Evolutionary conservation across 2,329 filamentous ascomycete species (phyloP).

Genomic region (Chrysosporium keratinophilum): DNA sequence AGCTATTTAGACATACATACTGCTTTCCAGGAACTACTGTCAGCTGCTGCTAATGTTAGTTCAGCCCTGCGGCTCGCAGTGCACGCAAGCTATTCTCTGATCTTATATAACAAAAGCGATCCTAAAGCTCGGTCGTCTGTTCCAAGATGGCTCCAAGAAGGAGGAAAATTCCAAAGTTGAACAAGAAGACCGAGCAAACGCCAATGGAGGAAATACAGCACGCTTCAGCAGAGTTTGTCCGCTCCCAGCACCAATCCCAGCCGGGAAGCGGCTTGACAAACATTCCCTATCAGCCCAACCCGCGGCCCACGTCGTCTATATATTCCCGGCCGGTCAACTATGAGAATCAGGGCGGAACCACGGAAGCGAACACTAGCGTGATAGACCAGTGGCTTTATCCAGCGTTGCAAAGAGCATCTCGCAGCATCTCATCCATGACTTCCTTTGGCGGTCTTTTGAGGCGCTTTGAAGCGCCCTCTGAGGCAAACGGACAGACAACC

Average conservation of each 20-base stretch:
- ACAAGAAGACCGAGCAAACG: no score
- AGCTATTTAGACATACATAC: no score
- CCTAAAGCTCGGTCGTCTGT: no score
- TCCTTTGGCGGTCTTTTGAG: constrained; percentile 7
- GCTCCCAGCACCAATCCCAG: not conserved
- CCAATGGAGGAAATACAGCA: not conserved
- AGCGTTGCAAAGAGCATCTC: not conserved
- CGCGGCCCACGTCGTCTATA: constrained; percentile 5
- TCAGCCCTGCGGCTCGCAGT: no score
- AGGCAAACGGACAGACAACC: not conserved
- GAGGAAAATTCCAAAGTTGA: no score
- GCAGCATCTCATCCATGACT: constrained; percentile 2
- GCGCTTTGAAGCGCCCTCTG: not conserved
- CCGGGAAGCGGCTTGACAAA: not conserved
- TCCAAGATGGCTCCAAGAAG: no score
- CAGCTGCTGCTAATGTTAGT: no score
- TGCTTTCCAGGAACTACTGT: no score
- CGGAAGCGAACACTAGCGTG: not conserved
- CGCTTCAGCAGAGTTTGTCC: not conserved
- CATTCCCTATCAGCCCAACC: not conserved
- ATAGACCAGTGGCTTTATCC: not conserved
- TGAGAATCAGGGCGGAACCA: not conserved
- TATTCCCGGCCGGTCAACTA: constrained; percentile 5
- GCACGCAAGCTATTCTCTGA: no score
- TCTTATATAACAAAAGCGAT: no score